Evolutionary conservation across 768 basidiomycete species (phyloP).

Genomic region (Auriculariales sp.): DNA sequence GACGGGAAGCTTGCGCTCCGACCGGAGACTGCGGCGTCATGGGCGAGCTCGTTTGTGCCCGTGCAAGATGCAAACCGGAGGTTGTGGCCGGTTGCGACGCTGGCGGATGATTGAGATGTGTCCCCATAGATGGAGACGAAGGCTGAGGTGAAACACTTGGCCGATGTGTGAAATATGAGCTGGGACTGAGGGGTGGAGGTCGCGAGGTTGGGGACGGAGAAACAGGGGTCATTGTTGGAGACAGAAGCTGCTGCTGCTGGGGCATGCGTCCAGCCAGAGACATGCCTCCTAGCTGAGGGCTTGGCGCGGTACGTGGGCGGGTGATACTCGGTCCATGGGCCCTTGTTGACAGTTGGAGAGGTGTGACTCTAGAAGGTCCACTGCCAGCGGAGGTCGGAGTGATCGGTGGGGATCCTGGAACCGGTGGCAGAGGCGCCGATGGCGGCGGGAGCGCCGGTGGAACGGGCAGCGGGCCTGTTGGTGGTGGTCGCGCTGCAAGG

Average conservation of each 20-base stretch:
- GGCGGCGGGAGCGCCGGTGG: neutral
- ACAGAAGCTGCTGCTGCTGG: too few species aligned
- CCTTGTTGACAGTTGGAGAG: too few species aligned
- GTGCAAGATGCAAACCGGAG: neutral
- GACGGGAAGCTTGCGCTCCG: neutral
- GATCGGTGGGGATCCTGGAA: neutral
- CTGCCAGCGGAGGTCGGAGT: too few species aligned
- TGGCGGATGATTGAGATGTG: neutral
- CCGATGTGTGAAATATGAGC: neutral
- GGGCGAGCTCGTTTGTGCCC: neutral
- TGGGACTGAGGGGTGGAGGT: neutral
- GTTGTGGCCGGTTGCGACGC: neutral
- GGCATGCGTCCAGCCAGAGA: too few species aligned
- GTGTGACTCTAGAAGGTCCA: too few species aligned
- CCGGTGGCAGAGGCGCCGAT: neutral
- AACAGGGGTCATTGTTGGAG: too few species aligned
- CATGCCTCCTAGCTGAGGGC: too few species aligned
- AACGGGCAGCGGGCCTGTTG: neutral
- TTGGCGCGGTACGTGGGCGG: too few species aligned
- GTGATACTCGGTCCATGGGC: too few species aligned
- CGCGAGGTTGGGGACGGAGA: neutral
- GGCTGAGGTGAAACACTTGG: neutral
- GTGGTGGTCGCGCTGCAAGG: too few species aligned
- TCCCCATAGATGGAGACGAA: neutral
- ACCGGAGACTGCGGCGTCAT: neutral